These are phyloP conservation scores for Nicotiana sylvestris DNA, from an alignment of 257 asterid species.

Conservation along the genomic window DNA sequence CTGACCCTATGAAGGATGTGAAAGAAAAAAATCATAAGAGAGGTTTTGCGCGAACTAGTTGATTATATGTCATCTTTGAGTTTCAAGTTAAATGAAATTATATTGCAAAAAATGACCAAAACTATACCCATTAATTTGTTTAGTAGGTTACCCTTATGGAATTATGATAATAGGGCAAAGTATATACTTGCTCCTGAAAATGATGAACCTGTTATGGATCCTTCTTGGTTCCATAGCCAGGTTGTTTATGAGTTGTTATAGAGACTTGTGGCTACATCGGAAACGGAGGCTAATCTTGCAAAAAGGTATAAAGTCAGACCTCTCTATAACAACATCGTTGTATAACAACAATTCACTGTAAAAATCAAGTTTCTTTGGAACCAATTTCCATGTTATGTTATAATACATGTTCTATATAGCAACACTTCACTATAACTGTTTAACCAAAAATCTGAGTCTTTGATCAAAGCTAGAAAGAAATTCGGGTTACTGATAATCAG, in stretches of 20 bases:
- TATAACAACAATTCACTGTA: no score
- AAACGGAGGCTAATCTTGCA: constrained; percentile 47
- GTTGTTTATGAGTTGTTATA: constrained; percentile 42
- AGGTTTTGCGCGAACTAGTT: constrained; percentile 40
- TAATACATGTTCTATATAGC: no score
- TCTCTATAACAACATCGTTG: no score
- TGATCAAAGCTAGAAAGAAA: no score
- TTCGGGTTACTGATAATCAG: no score
- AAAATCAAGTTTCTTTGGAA: no score
- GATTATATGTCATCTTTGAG: constrained; percentile 34
- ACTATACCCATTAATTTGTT: constrained; percentile 46
- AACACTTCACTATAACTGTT: no score
- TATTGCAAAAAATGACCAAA: constrained; percentile 30
- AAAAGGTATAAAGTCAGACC: constrained; percentile 22
- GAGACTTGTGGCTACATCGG: constrained; percentile 37
- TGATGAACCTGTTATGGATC: constrained; percentile 26
- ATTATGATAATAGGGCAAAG: not conserved
- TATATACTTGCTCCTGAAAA: no score
- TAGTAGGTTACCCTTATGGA: constrained; percentile 29
- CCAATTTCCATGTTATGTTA: no score
- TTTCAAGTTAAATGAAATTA: constrained; percentile 35
- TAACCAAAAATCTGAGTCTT: no score
- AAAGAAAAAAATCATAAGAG: constrained; percentile 47
- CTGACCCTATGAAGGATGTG: constrained; percentile 29
- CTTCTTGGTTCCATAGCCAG: constrained; percentile 51